These are phyloP conservation scores for Drechslerella stenobrocha DNA, from an alignment of 2,329 filamentous ascomycete species.

Conservation along the genomic window DNA sequence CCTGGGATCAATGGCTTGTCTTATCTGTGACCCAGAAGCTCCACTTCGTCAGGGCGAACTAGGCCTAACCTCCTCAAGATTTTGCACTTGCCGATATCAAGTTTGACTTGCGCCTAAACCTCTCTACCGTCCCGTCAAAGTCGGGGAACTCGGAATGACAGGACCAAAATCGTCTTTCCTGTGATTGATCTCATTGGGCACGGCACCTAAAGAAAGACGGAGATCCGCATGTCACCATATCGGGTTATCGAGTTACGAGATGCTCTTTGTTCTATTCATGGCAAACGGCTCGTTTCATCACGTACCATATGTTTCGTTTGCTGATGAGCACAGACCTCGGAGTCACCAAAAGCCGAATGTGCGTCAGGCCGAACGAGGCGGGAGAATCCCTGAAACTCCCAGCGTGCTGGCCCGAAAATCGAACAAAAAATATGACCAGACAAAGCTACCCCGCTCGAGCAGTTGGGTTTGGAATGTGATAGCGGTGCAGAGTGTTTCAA, in stretches of 20 bases:
- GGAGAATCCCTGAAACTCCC: slow-evolving; percentile 37
- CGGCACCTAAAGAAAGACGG: too few relatives aligned
- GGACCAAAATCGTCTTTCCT: slow-evolving; percentile 21
- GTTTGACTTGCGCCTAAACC: not conserved
- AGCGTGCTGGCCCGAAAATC: slow-evolving; percentile 12
- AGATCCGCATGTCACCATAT: slow-evolving; percentile 43
- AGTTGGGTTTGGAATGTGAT: slow-evolving; percentile 43
- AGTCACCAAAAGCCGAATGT: slow-evolving; percentile 19
- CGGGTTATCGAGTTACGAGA: slow-evolving; percentile 44
- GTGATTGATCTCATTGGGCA: slow-evolving; percentile 23
- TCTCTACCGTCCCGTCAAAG: not conserved
- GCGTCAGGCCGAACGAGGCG: slow-evolving; percentile 19
- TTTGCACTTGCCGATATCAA: slow-evolving; percentile 3
- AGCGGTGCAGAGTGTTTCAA: slow-evolving; percentile 46
- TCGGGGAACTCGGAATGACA: not conserved
- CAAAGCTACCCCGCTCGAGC: slow-evolving; percentile 14
- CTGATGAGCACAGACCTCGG: slow-evolving; percentile 30
- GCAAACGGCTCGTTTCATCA: slow-evolving; percentile 48
- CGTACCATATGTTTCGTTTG: slow-evolving; percentile 39
- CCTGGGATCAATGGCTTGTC: not conserved
- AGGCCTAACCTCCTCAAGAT: slow-evolving; percentile 25
- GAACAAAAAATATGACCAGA: slow-evolving; percentile 11
- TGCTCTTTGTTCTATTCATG: slow-evolving; percentile 24
- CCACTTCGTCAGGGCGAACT: slow-evolving; percentile 5
- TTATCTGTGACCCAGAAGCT: not conserved